Conservation (phyloP, 2,329 filamentous ascomycete genomes). For the Fusarium camptoceras region DNA sequence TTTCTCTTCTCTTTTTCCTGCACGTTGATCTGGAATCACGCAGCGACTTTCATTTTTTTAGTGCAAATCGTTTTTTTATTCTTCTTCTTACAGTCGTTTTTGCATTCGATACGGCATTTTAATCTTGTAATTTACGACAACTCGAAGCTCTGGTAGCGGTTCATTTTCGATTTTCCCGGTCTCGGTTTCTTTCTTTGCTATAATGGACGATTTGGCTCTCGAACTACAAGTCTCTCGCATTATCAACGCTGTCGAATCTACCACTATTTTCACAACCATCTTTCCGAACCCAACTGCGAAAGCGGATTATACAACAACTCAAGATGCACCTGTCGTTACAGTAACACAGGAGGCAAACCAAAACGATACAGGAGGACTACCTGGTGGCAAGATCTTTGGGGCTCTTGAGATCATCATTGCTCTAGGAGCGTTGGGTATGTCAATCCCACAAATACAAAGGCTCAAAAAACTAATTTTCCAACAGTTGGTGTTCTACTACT, state of each 20-base stretch:
- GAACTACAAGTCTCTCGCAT: slow-evolving; percentile 40
- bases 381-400: slow-evolving; percentile 21
- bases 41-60: slow-evolving; percentile 26
- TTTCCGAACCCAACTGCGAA: slow-evolving; percentile 24
- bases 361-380: background rate
- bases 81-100: slow-evolving; percentile 25
- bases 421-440: slow-evolving; percentile 32
- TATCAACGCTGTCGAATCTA: slow-evolving; percentile 39
- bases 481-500: slow-evolving; percentile 20
- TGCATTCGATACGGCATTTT: slow-evolving; percentile 2
- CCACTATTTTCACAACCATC: slow-evolving; percentile 42
- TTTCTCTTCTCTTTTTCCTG: slow-evolving; percentile 2
- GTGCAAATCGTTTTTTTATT: slow-evolving; percentile 11
- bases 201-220: slow-evolving; percentile 28
- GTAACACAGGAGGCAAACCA: slow-evolving; percentile 14
- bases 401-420: slow-evolving; percentile 41
- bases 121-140: slow-evolving; percentile 21
- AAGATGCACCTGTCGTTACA: slow-evolving; percentile 13
- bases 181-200: background rate
- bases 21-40: slow-evolving; percentile 35
- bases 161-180: background rate
- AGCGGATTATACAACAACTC: slow-evolving; percentile 7
- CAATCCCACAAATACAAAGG: accelerated
- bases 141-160: slow-evolving; percentile 24
- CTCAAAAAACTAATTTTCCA: background rate